phyloP scores from a whole-genome alignment of 2,329 filamentous ascomycete species.

The Colletotrichum tabaci region DNA sequence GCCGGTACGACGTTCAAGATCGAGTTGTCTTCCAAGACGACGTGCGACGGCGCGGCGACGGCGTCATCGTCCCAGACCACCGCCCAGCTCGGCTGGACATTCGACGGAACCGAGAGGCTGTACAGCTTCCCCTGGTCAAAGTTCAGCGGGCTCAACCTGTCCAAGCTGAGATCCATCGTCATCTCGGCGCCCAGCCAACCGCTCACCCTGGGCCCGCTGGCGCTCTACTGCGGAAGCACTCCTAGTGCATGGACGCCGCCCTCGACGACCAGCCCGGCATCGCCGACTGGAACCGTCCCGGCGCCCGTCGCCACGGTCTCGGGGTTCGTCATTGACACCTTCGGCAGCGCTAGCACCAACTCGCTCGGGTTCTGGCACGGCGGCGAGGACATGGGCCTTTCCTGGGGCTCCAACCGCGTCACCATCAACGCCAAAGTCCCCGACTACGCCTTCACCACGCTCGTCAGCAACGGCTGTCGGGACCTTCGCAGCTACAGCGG shows the following conservation, averaged over 20 bases:
- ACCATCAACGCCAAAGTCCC: conserved; percentile 54
- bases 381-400: conserved; percentile 71
- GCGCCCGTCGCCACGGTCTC: conserved; percentile 64
- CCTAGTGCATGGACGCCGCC: conserved; percentile 64
- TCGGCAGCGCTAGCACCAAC: conserved; percentile 67
- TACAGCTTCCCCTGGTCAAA: conserved; percentile 71
- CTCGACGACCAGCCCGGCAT: conserved; percentile 55
- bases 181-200: conserved; percentile 62
- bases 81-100: conserved; percentile 69
- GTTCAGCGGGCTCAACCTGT: conserved; percentile 64
- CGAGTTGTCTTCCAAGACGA: conserved; percentile 63
- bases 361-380: conserved; percentile 77
- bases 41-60: conserved; percentile 57
- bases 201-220: conserved; percentile 69
- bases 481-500: conserved; percentile 69
- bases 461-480: conserved; percentile 59
- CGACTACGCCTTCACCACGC: conserved; percentile 74
- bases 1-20: conserved; percentile 66
- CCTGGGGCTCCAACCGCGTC: conserved; percentile 66
- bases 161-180: conserved; percentile 67
- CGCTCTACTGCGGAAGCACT: conserved; percentile 70
- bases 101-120: conserved; percentile 72
- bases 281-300: conserved; percentile 63
- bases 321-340: conserved; percentile 73
- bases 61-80: conserved; percentile 58